Evolutionary conservation across 306 rosid genomes (phyloP), one percentile per base, ranked within the genome.

Genomic region (Coriaria nepalensis): DNA sequence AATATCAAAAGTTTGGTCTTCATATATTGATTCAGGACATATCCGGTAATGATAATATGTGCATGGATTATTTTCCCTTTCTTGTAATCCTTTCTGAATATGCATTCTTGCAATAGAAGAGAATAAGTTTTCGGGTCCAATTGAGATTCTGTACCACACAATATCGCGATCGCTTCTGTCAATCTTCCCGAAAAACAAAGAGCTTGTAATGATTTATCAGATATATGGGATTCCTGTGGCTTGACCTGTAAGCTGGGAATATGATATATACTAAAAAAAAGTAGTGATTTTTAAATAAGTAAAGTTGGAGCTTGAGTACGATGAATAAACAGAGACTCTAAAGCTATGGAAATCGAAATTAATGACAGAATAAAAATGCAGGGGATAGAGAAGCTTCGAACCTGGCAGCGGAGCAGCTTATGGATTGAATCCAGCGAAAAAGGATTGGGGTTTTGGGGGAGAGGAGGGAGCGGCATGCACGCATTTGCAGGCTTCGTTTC

Each of bases 201-300:
- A 67, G 65, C 66, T 43, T 42, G 69, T 41, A 76, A 58, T 13
- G 72, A 59, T 58, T 70, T 66, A 74, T 74, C 78, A 72, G 74
- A 65, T 61, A 44, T 48, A 50, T 35, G 65, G 48, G 47, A 50
- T 62, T 34, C 40, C 36, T 47, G 36, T 56, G 56, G 62, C 78
- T 65, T 68, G 54, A 78, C 86, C 93, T 83, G 90, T 78, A 76
- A 88, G 68, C 88, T 83, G 82, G 68, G 61, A 77, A 74, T 55
- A 69, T 55, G n/a, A n/a, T n/a, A n/a, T n/a, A n/a, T n/a, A n/a
- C n/a, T n/a, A n/a, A n/a, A n/a, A n/a, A n/a, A n/a, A n/a, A n/a
- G n/a, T n/a, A n/a, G n/a, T n/a, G n/a, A n/a, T n/a, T n/a, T n/a
- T n/a, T n/a, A n/a, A n/a, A n/a, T n/a, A n/a, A n/a, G n/a, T n/a